These are phyloP conservation scores for Kwoniella sp. DNA, from an alignment of 768 basidiomycete species.

Conservation along the genomic window DNA sequence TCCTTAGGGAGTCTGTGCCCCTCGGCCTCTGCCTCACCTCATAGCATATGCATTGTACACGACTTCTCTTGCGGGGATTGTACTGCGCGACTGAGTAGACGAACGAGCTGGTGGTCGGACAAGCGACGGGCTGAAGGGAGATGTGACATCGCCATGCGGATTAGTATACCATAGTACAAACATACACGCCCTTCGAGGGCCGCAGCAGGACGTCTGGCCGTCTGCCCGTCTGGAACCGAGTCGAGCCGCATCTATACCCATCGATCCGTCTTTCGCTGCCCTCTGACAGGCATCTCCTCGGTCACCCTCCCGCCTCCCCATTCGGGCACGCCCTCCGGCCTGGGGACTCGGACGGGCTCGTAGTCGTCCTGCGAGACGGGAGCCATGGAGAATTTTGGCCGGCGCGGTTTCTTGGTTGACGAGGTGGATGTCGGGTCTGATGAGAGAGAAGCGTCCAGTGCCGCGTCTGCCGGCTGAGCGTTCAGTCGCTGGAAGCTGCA, in stretches of 20 bases:
- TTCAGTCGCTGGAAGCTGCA: no score
- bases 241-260: no score
- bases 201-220: no score
- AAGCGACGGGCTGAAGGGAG: conserved; percentile 54
- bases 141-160: neutral
- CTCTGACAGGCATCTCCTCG: conserved; percentile 41
- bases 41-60: no score
- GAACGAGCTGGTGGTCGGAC: conserved; percentile 85
- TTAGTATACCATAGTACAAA: neutral
- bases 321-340: conserved; percentile 83
- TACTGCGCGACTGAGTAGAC: no score
- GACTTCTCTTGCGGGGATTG: no score
- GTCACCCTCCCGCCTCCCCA: conserved; percentile 60
- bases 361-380: conserved; percentile 59
- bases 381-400: conserved; percentile 32
- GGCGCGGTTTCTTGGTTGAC: conserved; percentile 3
- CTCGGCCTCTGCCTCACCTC: no score
- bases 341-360: conserved; percentile 77
- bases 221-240: no score
- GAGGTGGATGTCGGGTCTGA: neutral
- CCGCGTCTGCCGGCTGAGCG: no score
- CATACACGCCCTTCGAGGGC: no score
- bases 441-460: neutral
- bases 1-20: no score
- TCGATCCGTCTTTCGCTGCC: conserved; percentile 32